Percentiles rank a stretch among this genome's conserved stretches.
phyloP scores from a whole-genome alignment of 2,329 filamentous ascomycete genomes.

The Pseudocercospora vitis region DNA sequence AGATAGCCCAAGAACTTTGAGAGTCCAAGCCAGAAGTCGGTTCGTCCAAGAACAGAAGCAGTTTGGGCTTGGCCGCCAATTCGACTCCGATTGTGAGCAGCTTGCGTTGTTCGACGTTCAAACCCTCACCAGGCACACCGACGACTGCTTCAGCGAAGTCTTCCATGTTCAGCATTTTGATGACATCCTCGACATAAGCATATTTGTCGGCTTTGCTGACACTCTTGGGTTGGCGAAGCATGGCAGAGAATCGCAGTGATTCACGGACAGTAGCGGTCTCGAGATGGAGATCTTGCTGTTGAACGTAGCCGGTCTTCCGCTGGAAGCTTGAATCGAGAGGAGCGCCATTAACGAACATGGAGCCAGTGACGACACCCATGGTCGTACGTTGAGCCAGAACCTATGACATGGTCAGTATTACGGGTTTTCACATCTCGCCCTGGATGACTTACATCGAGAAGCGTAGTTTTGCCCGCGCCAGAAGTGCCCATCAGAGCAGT shows the following conservation, averaged over 20 bases:
- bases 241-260: conserved; percentile 56
- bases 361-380: conserved; percentile 64
- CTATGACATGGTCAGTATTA: conserved; percentile 13
- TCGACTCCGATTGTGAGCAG: conserved; percentile 58
- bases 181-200: conserved; percentile 63
- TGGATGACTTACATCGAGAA: conserved; percentile 50
- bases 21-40: conserved; percentile 61
- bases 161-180: conserved; percentile 66
- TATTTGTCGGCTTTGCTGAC: conserved; percentile 60
- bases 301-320: conserved; percentile 66
- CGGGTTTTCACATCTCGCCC: neutral
- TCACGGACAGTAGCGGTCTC: conserved; percentile 58
- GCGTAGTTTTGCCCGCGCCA: conserved; percentile 61
- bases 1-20: conserved; percentile 64
- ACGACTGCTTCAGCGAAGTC: conserved; percentile 65
- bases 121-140: conserved; percentile 60
- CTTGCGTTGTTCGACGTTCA: conserved; percentile 64
- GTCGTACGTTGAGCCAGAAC: conserved; percentile 58
- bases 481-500: conserved; percentile 29
- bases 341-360: conserved; percentile 65
- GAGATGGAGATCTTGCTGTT: conserved; percentile 65
- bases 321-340: conserved; percentile 60
- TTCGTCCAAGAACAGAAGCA: conserved; percentile 64
- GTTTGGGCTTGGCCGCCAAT: conserved; percentile 50
- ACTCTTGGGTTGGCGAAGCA: conserved; percentile 57